phyloP scores from a whole-genome alignment of 371 early-diverging fungal species.

The Dichotomocladium elegans region DNA sequence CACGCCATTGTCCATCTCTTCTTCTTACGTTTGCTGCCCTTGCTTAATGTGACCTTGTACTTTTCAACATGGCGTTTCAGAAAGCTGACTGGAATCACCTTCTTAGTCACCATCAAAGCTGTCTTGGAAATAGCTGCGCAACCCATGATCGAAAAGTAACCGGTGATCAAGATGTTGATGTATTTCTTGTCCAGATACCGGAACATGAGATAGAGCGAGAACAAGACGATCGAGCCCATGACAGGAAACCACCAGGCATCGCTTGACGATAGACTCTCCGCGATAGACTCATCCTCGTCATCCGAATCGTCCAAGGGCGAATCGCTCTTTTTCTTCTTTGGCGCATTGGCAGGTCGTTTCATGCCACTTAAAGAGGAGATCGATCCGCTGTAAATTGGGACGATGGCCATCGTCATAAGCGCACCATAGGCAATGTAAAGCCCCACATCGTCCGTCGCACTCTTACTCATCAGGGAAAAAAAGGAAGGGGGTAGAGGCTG shows the following conservation, averaged over 20 bases:
- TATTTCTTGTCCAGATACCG: constrained; percentile 80
- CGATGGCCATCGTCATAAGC: constrained; percentile 83
- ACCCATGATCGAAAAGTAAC: constrained; percentile 86
- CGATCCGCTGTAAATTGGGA: constrained; percentile 89
- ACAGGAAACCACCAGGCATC: constrained; percentile 95
- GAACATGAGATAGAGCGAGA: constrained; percentile 84
- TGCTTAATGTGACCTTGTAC: constrained; percentile 69
- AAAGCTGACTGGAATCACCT: constrained; percentile 39
- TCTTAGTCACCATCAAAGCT: constrained; percentile 50
- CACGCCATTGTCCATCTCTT: neutral
- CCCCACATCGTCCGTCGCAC: constrained; percentile 25
- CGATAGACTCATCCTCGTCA: constrained; percentile 56
- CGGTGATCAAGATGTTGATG: constrained; percentile 81
- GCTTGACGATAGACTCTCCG: constrained; percentile 77
- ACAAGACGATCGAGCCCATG: constrained; percentile 82
- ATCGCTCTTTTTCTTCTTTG: constrained; percentile 26
- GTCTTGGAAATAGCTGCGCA: constrained; percentile 72
- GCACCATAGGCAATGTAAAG: constrained; percentile 82
- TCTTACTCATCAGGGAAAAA: constrained; percentile 10
- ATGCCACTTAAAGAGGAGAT: constrained; percentile 68
- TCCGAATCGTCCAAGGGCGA: constrained; percentile 44
- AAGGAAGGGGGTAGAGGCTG: constrained; percentile 1
- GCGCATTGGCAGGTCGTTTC: constrained; percentile 56
- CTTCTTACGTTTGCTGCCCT: constrained; percentile 66
- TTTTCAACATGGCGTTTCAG: constrained; percentile 52